These are phyloP conservation scores for Mycosarcoma mackinlayi DNA, from an alignment of 1,284 basidiomycete species.

Conservation along the genomic window DNA sequence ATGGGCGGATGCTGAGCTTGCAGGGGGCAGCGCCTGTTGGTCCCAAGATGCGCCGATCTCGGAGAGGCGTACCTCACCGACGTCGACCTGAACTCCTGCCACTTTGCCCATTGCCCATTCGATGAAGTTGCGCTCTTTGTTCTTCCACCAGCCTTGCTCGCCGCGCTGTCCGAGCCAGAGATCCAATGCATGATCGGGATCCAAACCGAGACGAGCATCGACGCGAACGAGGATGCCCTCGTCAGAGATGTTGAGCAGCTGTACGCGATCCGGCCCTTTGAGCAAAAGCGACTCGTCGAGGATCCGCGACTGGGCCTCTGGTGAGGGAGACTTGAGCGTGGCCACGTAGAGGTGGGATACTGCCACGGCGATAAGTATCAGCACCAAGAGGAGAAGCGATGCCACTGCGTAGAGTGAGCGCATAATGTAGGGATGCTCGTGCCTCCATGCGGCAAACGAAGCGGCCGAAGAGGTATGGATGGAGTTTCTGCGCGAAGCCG, in stretches of 20 bases:
- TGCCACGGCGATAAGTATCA: constrained; percentile 45
- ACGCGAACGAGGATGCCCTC: constrained; percentile 56
- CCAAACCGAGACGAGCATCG: constrained; percentile 60
- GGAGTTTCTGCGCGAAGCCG: constrained; percentile 33
- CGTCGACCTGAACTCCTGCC: constrained; percentile 56
- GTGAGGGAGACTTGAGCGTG: constrained; percentile 49
- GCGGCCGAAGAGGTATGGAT: constrained; percentile 31
- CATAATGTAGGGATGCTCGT: constrained; percentile 39
- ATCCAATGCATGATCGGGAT: constrained; percentile 58
- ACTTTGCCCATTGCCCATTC: constrained; percentile 62
- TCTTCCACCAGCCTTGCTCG: constrained; percentile 51
- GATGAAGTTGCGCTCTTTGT: constrained; percentile 54
- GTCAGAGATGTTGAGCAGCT: constrained; percentile 56
- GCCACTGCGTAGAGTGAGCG: constrained; percentile 34
- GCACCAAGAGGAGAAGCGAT: constrained; percentile 40
- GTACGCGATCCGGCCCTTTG: constrained; percentile 57
- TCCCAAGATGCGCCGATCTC: constrained; percentile 46
- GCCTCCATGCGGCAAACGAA: constrained; percentile 42
- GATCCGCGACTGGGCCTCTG: constrained; percentile 51
- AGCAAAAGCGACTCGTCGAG: constrained; percentile 54
- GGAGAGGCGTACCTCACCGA: constrained; percentile 50
- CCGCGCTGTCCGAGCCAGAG: constrained; percentile 56
- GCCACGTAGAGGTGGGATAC: constrained; percentile 46
- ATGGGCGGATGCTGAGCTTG: background rate
- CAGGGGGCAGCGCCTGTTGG: constrained; percentile 15